These are phyloP conservation scores for Hylodesmum podocarpum DNA, from an alignment of 306 rosid genomes.

Conservation along the genomic window DNA sequence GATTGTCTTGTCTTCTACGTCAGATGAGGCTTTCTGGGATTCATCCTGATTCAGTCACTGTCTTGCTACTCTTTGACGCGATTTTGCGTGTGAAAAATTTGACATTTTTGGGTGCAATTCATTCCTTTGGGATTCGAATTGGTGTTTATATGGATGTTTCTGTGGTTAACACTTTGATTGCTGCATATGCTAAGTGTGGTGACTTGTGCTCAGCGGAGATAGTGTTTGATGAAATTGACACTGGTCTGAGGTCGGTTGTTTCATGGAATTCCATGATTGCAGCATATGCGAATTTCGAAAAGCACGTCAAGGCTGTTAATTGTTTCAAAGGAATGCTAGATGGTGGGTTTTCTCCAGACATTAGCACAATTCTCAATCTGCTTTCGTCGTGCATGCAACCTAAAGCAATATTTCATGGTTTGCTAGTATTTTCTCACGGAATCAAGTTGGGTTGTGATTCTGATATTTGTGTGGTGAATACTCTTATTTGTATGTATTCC, in stretches of 20 bases:
- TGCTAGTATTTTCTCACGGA: constrained; percentile 61
- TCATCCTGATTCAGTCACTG: constrained; percentile 53
- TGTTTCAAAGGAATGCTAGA: constrained; percentile 51
- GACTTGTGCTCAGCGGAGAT: constrained; percentile 46
- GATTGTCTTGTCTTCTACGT: constrained; percentile 36
- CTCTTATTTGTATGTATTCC: constrained; percentile 70
- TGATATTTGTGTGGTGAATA: constrained; percentile 50
- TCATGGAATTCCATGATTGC: constrained; percentile 77
- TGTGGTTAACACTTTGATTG: constrained; percentile 59
- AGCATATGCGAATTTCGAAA: constrained; percentile 51
- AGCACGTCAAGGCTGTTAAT: constrained; percentile 35
- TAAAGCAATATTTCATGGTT: constrained; percentile 51
- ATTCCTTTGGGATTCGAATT: constrained; percentile 50
- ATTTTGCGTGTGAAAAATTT: constrained; percentile 33
- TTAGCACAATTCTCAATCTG: constrained; percentile 55
- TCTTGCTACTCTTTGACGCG: constrained; percentile 49
- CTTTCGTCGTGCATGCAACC: constrained; percentile 53
- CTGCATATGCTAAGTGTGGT: constrained; percentile 67
- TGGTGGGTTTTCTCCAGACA: constrained; percentile 50
- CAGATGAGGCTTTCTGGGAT: constrained; percentile 53
- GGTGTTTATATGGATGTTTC: constrained; percentile 51
- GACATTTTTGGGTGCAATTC: constrained; percentile 44
- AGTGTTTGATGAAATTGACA: constrained; percentile 46
- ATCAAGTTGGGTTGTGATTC: constrained; percentile 59
- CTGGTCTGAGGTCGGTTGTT: constrained; percentile 51